Conservation (phyloP, 2,329 filamentous ascomycete species). For the Knoxdaviesia capensis region DNA sequence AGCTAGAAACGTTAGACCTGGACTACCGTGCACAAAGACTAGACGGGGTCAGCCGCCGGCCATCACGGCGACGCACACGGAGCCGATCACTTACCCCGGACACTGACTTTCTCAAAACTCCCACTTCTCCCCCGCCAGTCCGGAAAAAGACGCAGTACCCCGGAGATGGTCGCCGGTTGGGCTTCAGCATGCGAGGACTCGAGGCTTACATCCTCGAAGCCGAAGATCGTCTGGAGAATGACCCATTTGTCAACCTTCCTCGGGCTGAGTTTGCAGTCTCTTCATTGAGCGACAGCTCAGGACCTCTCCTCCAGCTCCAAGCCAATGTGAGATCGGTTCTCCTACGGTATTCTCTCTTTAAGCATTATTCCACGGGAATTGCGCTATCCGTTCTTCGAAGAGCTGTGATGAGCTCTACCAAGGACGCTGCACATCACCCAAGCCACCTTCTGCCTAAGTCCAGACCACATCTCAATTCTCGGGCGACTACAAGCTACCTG, state of each 20-base stretch:
- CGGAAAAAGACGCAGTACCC: slow-evolving; percentile 32
- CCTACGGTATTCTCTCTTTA: slow-evolving; percentile 79
- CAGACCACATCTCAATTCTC: slow-evolving; percentile 8
- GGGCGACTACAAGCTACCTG: slow-evolving; percentile 10
- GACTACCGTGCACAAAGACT: slow-evolving; percentile 74
- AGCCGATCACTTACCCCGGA: slow-evolving; percentile 55
- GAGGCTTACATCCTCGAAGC: slow-evolving; percentile 86
- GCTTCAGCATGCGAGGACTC: slow-evolving; percentile 61
- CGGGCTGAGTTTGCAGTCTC: slow-evolving; percentile 73
- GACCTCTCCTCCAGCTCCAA: slow-evolving; percentile 73
- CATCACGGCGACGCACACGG: slow-evolving; percentile 48
- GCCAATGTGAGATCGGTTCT: slow-evolving; percentile 61
- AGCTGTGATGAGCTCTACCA: slow-evolving; percentile 38
- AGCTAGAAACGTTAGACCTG: slow-evolving; percentile 70
- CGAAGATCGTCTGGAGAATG: slow-evolving; percentile 61
- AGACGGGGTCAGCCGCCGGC: slow-evolving; percentile 38
- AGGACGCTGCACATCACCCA: slow-evolving; percentile 8
- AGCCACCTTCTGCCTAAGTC: slow-evolving; percentile 2
- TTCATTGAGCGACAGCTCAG: slow-evolving; percentile 69
- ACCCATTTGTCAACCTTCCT: slow-evolving; percentile 73
- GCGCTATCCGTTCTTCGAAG: slow-evolving; percentile 56
- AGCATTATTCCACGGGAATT: slow-evolving; percentile 76
- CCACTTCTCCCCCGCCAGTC: slow-evolving; percentile 10
- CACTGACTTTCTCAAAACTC: slow-evolving; percentile 29
- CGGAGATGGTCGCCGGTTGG: slow-evolving; percentile 62